phyloP scores from a whole-genome alignment of 192 early-diverging fungal species.

The Phlyctochytrium planicorne region DNA sequence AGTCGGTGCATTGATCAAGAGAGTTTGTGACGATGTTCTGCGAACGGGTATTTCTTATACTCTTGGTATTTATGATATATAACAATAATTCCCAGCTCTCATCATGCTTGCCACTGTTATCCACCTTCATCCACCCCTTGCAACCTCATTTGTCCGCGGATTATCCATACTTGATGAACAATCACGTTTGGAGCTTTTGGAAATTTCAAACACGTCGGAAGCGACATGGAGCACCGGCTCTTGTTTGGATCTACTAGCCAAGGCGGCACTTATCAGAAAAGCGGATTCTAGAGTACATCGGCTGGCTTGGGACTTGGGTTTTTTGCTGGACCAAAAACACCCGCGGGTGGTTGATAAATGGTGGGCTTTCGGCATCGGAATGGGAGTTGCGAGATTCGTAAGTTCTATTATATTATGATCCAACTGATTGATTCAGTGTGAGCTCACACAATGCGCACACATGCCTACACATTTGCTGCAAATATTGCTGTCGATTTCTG shows the following conservation, averaged over 20 bases:
- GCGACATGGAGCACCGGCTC: slow-evolving; percentile 2
- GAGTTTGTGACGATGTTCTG: slow-evolving; percentile 23
- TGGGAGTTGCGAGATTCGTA: slow-evolving; percentile 25
- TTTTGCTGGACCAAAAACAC: slow-evolving; percentile 10
- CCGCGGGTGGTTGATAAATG: slow-evolving; percentile 13
- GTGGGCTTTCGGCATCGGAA: slow-evolving; percentile 33
- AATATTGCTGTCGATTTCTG: slow-evolving; percentile 16
- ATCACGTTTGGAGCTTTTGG: slow-evolving; percentile 11
- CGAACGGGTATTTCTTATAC: slow-evolving; percentile 24
- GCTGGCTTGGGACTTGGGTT: slow-evolving; percentile 30
- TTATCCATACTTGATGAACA: slow-evolving; percentile 19
- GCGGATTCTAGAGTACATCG: slow-evolving; percentile 6
- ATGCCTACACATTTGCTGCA: slow-evolving; percentile 13
- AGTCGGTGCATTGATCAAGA: slow-evolving; percentile 19
- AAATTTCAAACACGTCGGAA: slow-evolving; percentile 4
- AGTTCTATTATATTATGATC: too few species aligned
- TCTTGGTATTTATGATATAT: background rate
- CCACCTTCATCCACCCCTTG: slow-evolving; percentile 15
- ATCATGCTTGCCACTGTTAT: slow-evolving; percentile 30
- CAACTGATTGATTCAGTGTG: too few species aligned
- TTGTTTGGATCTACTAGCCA: slow-evolving; percentile 1
- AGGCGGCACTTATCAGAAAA: background rate
- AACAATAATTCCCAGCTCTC: slow-evolving; percentile 13
- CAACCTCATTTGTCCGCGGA: slow-evolving; percentile 30
- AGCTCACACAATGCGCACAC: slow-evolving; percentile 8